A percentile compares a stretch with the other conserved stretches of the same genome.
phyloP scores from a whole-genome alignment of 1,139 yeast genomes.

The Zygosaccharomyces pseudobailii region DNA sequence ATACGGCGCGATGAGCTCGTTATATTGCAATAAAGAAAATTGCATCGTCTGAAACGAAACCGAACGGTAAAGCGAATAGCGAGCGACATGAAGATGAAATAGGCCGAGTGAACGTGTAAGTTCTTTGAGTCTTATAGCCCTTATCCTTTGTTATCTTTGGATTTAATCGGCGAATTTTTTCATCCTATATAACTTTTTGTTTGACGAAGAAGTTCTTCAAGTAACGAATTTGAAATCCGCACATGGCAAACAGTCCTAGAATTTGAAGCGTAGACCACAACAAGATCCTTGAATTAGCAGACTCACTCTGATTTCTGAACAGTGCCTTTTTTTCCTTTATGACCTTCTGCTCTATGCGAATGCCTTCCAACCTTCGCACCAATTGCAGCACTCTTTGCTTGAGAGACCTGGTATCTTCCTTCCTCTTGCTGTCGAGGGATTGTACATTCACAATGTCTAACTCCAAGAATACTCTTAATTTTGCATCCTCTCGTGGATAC shows the following conservation, averaged over 20 bases:
- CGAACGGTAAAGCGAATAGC: neutral
- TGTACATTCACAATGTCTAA: slow-evolving; percentile 47
- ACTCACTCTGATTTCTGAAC: slow-evolving; percentile 53
- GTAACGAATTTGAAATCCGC: slow-evolving; percentile 59
- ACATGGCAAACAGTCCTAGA: slow-evolving; percentile 42
- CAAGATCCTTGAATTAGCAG: slow-evolving; percentile 48
- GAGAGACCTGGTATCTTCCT: slow-evolving; percentile 40
- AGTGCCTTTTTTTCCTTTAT: slow-evolving; percentile 49
- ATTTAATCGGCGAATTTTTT: neutral
- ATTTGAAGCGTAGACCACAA: slow-evolving; percentile 53
- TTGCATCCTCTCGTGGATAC: slow-evolving; percentile 40
- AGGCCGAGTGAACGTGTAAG: too few species aligned
- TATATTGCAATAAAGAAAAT: neutral
- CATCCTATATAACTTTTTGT: slow-evolving; percentile 47
- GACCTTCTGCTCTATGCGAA: slow-evolving; percentile 49
- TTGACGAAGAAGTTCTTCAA: slow-evolving; percentile 58
- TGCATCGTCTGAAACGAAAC: slow-evolving; percentile 1
- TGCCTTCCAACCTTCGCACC: slow-evolving; percentile 44
- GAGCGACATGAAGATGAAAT: neutral
- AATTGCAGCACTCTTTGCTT: slow-evolving; percentile 42
- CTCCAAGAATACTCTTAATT: slow-evolving; percentile 44
- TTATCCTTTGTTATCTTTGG: too few species aligned
- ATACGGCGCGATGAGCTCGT: neutral
- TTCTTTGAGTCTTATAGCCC: too few species aligned
- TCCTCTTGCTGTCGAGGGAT: slow-evolving; percentile 44